Base-by-base conservation (phyloP, 163 green algal species). In the Scenedesmus sp. region DNA sequence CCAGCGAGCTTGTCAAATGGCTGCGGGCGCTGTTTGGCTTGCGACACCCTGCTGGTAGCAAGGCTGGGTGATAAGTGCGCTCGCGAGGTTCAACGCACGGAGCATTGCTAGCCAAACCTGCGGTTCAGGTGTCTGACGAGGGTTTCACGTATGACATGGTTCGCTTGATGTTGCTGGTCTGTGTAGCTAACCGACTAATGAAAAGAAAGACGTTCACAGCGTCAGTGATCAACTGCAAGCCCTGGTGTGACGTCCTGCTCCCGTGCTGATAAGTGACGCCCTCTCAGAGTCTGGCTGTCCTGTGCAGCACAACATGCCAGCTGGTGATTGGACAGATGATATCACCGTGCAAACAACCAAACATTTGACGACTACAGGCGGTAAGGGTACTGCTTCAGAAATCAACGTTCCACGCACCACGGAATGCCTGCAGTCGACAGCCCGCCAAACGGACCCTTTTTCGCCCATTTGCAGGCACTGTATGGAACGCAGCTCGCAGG, bases 311-410 rank as follows among this genome's bases (percentile, higher is more conserved):
- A 86, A 35, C 24, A 86, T 86, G 80, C 33, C 37, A n/a, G 37
- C 3, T 49, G 72, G 33, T n/a, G 80, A 43, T 30, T 88, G 83
- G 83, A 26, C n/a, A 68, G 30, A 80, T 1, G 84, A 89, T 18
- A 65, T 89, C 26, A 30, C 6, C 0, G 73, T 89, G 5, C n/a
- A 79, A 24, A 92, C 88, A 2, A 92, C 88, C 0, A 89, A 56
- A 24, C 30, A 61, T 33, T 70, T 92, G 5, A 92, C 88, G 12
- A 92, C 88, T 16, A 92, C 88, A 9, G 88, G 88, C 61, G 61
- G 61, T 76, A 16, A 72, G 61, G 9, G 61, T 13, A 5, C 12
- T 26, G 53, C 16, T 5, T n/a, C n/a, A n/a, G n/a, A n/a, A n/a
- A n/a, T n/a, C n/a, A n/a, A n/a, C n/a, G n/a, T n/a, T n/a, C n/a